Percentiles rank a stretch among this genome's conserved stretches.
phyloP scores from a whole-genome alignment of 108 stramenopile genomes.

The Nitzschia sp. region DNA sequence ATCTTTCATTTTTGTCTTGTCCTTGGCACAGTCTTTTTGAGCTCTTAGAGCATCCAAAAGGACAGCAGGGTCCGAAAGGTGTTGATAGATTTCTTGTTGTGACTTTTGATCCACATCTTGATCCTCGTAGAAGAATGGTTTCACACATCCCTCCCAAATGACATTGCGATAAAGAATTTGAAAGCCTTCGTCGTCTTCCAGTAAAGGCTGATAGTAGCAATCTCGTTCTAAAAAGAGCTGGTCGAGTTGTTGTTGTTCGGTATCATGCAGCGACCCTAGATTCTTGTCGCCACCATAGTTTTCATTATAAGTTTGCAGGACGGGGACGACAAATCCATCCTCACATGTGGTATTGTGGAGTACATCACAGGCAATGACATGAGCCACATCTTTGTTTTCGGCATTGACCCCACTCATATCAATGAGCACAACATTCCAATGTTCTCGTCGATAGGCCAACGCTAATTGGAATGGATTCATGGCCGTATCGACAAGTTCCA shows the following conservation, averaged over 20 bases:
- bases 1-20: neutral
- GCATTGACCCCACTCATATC: conserved; percentile 11
- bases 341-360: neutral
- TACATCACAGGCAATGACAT: conserved; percentile 26
- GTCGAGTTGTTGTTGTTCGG: conserved; percentile 12
- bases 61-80: neutral
- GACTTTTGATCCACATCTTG: neutral
- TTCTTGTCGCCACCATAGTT: conserved; percentile 5
- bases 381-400: conserved; percentile 5
- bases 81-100: neutral
- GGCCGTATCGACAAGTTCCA: conserved; percentile 15
- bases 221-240: conserved; percentile 13
- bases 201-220: conserved; percentile 16
- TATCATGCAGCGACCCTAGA: neutral
- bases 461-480: conserved; percentile 29
- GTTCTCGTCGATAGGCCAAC: neutral
- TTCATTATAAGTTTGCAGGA: neutral
- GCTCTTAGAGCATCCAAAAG: neutral
- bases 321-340: conserved; percentile 1
- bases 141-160: conserved; percentile 9
- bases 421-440: conserved; percentile 28
- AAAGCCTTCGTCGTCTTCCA: conserved; percentile 5
- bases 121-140: neutral
- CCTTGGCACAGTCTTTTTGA: conserved; percentile 1
- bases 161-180: neutral